Conservation (phyloP, 495 filamentous ascomycete species). For the Tuber calosporum region DNA sequence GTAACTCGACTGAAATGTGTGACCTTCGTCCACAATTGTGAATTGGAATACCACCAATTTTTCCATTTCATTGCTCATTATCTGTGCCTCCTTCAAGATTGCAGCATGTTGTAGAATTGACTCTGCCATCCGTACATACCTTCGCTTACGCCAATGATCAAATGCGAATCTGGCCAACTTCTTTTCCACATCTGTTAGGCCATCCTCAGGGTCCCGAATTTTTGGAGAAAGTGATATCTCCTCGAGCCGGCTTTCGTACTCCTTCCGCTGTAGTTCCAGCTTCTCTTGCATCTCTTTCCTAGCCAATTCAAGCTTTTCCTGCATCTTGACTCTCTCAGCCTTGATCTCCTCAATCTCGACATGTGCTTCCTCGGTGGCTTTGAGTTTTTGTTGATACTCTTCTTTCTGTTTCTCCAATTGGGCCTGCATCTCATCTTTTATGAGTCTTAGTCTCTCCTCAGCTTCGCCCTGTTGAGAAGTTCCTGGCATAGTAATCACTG, state of each 20-base stretch:
- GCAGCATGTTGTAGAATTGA: constrained; percentile 79
- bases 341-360: constrained; percentile 77
- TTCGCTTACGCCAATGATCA: constrained; percentile 71
- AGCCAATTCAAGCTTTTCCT: constrained; percentile 65
- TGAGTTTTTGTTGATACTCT: constrained; percentile 73
- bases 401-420: constrained; percentile 82
- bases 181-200: constrained; percentile 62
- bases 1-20: constrained; percentile 84
- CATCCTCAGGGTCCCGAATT: constrained; percentile 50
- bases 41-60: constrained; percentile 95
- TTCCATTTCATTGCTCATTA: constrained; percentile 96
- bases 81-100: constrained; percentile 86
- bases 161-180: constrained; percentile 58
- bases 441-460: constrained; percentile 64
- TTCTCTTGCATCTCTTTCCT: constrained; percentile 84
- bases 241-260: constrained; percentile 64
- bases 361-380: constrained; percentile 66
- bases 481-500: constrained; percentile 83
- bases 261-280: constrained; percentile 64
- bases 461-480: constrained; percentile 73
- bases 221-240: constrained; percentile 50
- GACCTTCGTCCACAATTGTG: constrained; percentile 78
- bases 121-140: constrained; percentile 93
- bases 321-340: constrained; percentile 79
- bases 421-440: constrained; percentile 78